These are phyloP conservation scores for Fagopyrum homotropicum DNA, from an alignment of 148 eudicot genomes.

Conservation along the genomic window DNA sequence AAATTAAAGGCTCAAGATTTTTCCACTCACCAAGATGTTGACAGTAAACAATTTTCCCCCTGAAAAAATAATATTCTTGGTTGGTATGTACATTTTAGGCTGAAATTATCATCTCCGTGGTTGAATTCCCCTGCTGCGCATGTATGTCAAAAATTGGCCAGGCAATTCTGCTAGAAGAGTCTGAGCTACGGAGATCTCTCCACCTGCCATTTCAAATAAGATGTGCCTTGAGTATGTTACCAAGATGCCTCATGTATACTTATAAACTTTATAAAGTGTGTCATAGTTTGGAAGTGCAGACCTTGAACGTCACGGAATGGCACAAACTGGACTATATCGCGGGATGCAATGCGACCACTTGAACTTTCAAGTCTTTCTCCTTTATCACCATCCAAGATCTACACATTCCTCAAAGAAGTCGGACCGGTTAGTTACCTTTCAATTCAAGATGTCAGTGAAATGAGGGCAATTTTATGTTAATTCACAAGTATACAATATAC, in stretches of 20 bases:
- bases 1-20: neutral
- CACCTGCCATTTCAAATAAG: constrained; percentile 49
- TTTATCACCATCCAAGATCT: constrained; percentile 85
- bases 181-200: constrained; percentile 75
- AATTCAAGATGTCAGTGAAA: neutral
- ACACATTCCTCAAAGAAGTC: constrained; percentile 13
- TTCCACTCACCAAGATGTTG: constrained; percentile 8
- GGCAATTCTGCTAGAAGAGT: constrained; percentile 91
- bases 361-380: constrained; percentile 88
- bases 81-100: constrained; percentile 27
- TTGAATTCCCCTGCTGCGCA: constrained; percentile 64
- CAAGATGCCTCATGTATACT: neutral
- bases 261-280: neutral
- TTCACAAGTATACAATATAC: constrained; percentile 26
- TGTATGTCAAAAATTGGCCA: constrained; percentile 76
- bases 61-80: constrained; percentile 11
- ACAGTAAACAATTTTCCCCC: neutral
- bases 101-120: constrained; percentile 37
- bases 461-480: neutral
- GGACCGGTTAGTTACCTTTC: neutral
- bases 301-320: constrained; percentile 90
- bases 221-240: neutral
- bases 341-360: constrained; percentile 76
- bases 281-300: constrained; percentile 24
- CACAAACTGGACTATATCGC: constrained; percentile 94